Base-by-base conservation (phyloP, 1,284 basidiomycete genomes). In the Macrocybe sp. region DNA sequence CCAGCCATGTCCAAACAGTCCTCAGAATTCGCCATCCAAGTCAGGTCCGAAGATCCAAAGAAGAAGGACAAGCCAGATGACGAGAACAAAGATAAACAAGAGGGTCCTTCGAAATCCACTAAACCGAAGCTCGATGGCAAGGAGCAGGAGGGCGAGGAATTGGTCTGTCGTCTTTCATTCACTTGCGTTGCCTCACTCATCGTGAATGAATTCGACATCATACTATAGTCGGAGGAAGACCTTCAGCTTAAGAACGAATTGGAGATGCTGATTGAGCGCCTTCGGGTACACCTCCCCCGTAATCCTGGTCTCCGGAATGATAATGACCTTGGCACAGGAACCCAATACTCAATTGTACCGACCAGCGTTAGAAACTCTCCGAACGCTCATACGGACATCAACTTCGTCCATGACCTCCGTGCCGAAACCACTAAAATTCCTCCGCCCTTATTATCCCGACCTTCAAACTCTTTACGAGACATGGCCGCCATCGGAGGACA, bases 361-460 rank as follows among this genome's bases (percentile, higher is more conserved):
- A 22, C 89, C 96, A 29, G 94, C 96, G 12, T 78, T 99, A 31
- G 97, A 99, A 71, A 93, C 92, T 2, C 76, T 99, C 11, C 82
- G 96, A 48, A 96, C 90, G 16, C 75, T 99, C 36, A 99, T 99
- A 61, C 78, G 93, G 61, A 98, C 97, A 3, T 95, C 94, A 16
- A 99, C 97, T 3, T 96, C 92, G 14, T 98, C 94, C 6, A 98
- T 99, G 96, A 99, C 97, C n/a, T 96, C 92, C 10, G 97, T 99
- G 9, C 97, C 97, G 2, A 99, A 99, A 74, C 97, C 97, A 33
- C 81, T 99, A 54, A 99, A 99, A 70, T 99, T 99, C 73, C 80
- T 99, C 42, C 86, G 95, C 52, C 96, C 95, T 29, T 89, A 95
- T 64, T 99, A 97, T 66, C 89, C 89, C 37, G 89, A 88, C 53